Evolutionary conservation across 1,284 basidiomycete genomes (phyloP), one percentile per base, ranked within the genome.

Genomic region (Melampsora allii-populina): DNA sequence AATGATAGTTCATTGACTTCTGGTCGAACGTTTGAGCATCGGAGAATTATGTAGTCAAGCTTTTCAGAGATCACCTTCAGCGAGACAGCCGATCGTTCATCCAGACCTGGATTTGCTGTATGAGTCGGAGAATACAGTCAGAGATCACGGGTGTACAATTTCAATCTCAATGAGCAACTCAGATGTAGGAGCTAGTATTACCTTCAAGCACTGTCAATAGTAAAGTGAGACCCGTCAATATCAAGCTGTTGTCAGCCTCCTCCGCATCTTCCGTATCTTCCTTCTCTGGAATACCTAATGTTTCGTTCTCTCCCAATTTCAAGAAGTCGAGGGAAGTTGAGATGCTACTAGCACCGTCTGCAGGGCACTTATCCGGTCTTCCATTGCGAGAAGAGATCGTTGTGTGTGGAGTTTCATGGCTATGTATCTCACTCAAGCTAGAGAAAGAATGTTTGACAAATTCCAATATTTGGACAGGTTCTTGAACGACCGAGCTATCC

Each of bases 1-100:
- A 71, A 50, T 21, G 45, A 59, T 24, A 71, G 24, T 14, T 71
- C 68, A 24, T 71, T 39, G 14, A 71, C 27, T 29, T 71, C 61
- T 2, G 60, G 29, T 3, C 56, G 31, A 12, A 68, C 39, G 24
- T 27, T 45, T 2, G 65, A 17, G 27, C 31, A 53, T 45, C 31
- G 53, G 31, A 71, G 36, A 29, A 71, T n/a, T 7, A 71, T 21
- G 19, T 63, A 33, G 29, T 71, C 61, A 27, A 71, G 42, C 10
- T 53, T 29, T 5, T 12, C 60, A 29, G 68, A 63, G 33, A 71
- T 71, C n/a, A 63, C 61, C 9, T 50, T 24, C 46, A 71, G 36
- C n/a, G 46, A 39, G 9, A 61, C 45, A 24, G 68, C 53, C 12
- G 46, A 63, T 24, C 63, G 60, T 63, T 71, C 61, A 33, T 63